These are phyloP conservation scores for Pseudoscleropodium purum DNA, from an alignment of 225 moss, liverwort and hornwort species.

Conservation along the genomic window DNA sequence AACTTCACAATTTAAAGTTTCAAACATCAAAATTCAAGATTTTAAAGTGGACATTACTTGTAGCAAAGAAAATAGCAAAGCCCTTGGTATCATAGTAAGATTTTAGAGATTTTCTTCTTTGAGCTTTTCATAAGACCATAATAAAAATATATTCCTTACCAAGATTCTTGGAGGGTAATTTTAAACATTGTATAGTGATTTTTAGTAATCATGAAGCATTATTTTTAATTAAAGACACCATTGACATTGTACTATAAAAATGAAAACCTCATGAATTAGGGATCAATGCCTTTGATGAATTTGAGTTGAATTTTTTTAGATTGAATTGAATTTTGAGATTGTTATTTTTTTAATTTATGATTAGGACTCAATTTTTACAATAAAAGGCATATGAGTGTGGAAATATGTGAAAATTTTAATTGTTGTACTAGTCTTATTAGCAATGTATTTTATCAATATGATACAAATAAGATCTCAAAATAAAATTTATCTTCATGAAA, in stretches of 20 bases:
- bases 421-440: background rate
- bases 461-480: background rate
- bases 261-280: background rate
- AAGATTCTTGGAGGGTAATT: background rate
- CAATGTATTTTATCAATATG: background rate
- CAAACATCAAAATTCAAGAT: background rate
- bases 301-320: too few relatives aligned
- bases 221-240: background rate
- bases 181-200: background rate
- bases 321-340: background rate
- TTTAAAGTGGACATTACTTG: background rate
- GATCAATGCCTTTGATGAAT: background rate
- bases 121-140: background rate
- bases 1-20: background rate
- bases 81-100: background rate
- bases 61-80: background rate
- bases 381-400: background rate
- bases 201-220: background rate
- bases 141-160: background rate
- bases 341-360: background rate
- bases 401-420: background rate
- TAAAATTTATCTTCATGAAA: background rate
- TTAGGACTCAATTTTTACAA: background rate
- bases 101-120: background rate
- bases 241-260: background rate